phyloP scores from a whole-genome alignment of 2,329 filamentous ascomycete genomes.

The Ophiosphaerella herpotricha region DNA sequence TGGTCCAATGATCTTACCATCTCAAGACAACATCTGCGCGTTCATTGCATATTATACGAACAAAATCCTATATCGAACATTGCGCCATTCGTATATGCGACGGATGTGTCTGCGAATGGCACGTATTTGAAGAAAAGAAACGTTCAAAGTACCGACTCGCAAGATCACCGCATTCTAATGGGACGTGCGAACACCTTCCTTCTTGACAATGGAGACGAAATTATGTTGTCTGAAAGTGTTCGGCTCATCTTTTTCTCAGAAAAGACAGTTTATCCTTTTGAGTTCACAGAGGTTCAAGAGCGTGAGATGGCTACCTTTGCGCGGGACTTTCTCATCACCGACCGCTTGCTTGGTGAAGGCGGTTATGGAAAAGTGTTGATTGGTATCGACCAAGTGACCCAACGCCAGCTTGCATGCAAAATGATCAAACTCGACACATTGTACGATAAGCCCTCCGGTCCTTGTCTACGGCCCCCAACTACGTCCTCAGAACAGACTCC shows the following conservation, averaged over 20 bases:
- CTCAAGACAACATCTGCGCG: slow-evolving; percentile 52
- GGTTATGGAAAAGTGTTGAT: slow-evolving; percentile 60
- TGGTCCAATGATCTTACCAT: slow-evolving; percentile 44
- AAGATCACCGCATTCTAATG: slow-evolving; percentile 36
- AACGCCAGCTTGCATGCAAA: slow-evolving; percentile 71
- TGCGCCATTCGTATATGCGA: slow-evolving; percentile 53
- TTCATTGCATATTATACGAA: slow-evolving; percentile 55
- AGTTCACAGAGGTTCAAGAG: slow-evolving; percentile 29
- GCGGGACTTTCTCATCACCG: slow-evolving; percentile 55
- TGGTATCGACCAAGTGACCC: slow-evolving; percentile 56
- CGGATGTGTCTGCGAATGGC: slow-evolving; percentile 52
- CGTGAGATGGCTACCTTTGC: slow-evolving; percentile 52
- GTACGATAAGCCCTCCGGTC: slow-evolving; percentile 10
- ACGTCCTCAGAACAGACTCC: slow-evolving; percentile 1
- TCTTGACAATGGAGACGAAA: slow-evolving; percentile 50
- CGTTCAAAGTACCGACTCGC: slow-evolving; percentile 22
- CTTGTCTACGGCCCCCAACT: slow-evolving; percentile 10
- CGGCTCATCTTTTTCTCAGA: slow-evolving; percentile 33
- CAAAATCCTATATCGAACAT: slow-evolving; percentile 41
- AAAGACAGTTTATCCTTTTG: background rate
- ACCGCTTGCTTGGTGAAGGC: slow-evolving; percentile 59
- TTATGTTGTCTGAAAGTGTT: slow-evolving; percentile 40
- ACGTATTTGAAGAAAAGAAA: slow-evolving; percentile 43
- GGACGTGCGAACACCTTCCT: slow-evolving; percentile 45
- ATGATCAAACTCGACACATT: slow-evolving; percentile 58